Evolutionary conservation across 257 asterid species (phyloP).

Genomic region (Ophiorrhiza pumila): DNA sequence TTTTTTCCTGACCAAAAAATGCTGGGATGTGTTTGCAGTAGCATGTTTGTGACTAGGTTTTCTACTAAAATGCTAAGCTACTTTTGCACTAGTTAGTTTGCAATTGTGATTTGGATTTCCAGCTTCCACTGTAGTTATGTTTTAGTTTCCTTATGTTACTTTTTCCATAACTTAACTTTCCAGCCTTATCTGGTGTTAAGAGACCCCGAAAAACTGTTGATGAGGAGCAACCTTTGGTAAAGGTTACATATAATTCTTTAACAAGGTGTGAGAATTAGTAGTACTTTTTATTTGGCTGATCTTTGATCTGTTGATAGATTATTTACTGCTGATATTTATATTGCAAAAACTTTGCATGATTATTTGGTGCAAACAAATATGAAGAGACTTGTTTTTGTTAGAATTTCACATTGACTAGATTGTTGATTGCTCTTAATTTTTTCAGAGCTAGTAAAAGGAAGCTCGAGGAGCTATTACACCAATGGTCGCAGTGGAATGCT

Average conservation of each 20-base stretch:
- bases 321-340: not conserved
- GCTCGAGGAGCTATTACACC: conserved; percentile 79
- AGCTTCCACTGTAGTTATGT: conserved; percentile 16
- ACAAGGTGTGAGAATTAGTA: conserved; percentile 47
- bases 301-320: not conserved
- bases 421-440: conserved; percentile 17
- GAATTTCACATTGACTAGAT: conserved; percentile 5
- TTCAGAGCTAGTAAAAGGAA: conserved; percentile 82
- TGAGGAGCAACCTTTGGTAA: conserved; percentile 78
- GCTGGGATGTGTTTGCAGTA: not conserved
- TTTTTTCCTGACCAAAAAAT: not conserved
- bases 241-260: conserved; percentile 61
- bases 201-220: conserved; percentile 64
- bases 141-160: conserved; percentile 23
- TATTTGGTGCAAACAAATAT: not conserved
- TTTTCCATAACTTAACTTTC: conserved; percentile 38
- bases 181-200: conserved; percentile 74
- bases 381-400: not conserved
- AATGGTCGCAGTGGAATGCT: conserved; percentile 94
- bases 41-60: not conserved
- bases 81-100: not conserved
- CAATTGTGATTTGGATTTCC: not conserved
- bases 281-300: not conserved
- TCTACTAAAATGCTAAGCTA: not conserved
- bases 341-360: not conserved